phyloP scores from a whole-genome alignment of 176 grass and related monocot genomes.

The Eleusine coracana region DNA sequence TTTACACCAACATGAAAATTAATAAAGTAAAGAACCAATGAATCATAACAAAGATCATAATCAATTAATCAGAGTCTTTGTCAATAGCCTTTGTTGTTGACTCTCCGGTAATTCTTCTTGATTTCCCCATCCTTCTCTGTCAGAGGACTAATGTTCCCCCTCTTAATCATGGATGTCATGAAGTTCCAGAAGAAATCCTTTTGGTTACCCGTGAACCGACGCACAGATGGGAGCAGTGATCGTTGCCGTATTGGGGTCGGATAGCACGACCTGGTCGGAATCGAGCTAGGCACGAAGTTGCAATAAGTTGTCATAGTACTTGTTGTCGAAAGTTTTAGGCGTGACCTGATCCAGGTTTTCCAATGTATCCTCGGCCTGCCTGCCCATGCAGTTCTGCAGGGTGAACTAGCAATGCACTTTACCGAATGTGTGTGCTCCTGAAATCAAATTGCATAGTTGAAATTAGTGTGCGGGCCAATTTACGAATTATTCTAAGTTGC shows the following conservation, averaged over 20 bases:
- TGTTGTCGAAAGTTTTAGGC: constrained; percentile 55
- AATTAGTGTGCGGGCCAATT: neutral
- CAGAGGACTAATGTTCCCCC: constrained; percentile 56
- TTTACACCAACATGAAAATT: no score
- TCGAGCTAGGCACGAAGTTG: constrained; percentile 30
- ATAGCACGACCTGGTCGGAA: constrained; percentile 56
- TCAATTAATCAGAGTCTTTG: neutral
- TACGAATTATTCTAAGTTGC: no score
- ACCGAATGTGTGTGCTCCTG: constrained; percentile 75
- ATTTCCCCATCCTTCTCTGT: constrained; percentile 54
- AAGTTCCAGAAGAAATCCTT: constrained; percentile 54
- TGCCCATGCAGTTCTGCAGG: constrained; percentile 31
- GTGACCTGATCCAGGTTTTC: constrained; percentile 51
- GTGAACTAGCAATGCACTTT: constrained; percentile 44
- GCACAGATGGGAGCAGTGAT: constrained; percentile 32
- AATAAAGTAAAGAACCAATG: neutral
- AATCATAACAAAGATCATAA: neutral
- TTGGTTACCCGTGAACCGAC: constrained; percentile 32
- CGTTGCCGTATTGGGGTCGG: neutral
- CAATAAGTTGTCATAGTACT: constrained; percentile 53
- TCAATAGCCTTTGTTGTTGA: constrained; percentile 41
- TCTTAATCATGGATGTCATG: constrained; percentile 59
- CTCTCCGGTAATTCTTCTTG: constrained; percentile 47
- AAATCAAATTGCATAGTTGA: neutral
- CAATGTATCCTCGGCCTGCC: neutral